Conservation (phyloP, 2,329 filamentous ascomycete species). For the Pseudogymnoascus sp. region DNA sequence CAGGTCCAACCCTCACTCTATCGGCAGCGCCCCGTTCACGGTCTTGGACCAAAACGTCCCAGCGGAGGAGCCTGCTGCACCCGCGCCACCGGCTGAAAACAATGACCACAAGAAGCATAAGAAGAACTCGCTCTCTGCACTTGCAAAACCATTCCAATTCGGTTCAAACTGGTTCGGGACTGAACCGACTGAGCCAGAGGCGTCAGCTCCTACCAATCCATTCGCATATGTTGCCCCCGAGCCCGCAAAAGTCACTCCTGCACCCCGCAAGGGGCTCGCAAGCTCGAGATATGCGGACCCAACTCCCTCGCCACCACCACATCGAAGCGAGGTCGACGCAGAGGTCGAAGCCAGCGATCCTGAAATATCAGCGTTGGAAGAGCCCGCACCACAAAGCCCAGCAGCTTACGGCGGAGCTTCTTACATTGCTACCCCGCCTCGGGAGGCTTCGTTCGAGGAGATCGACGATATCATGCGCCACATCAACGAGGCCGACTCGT, state of each 20-base stretch:
- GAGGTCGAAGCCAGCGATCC: neutral
- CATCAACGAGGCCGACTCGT: conserved; percentile 66
- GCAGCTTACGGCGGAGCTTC: neutral
- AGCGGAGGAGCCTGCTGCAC: conserved; percentile 16
- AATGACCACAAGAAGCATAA: conserved; percentile 32
- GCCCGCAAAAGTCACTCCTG: conserved; percentile 14
- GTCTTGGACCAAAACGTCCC: conserved; percentile 33
- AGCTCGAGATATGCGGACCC: conserved; percentile 1
- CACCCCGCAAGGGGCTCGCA: conserved; percentile 3
- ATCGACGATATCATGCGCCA: conserved; percentile 91
- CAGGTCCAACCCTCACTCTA: conserved; percentile 42
- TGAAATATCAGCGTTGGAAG: neutral
- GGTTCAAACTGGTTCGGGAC: conserved; percentile 16
- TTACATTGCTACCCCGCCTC: conserved; percentile 2
- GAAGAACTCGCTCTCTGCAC: conserved; percentile 59
- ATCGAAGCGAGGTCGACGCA: neutral
- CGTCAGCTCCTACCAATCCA: neutral
- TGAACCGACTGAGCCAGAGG: neutral
- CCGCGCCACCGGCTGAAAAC: neutral
- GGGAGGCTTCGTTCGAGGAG: conserved; percentile 58
- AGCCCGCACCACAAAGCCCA: neutral
- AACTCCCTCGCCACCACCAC: neutral
- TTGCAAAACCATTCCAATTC: conserved; percentile 60
- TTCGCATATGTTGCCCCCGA: neutral
- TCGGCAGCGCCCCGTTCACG: conserved; percentile 47